Evolutionary conservation across 169 alveolate species (phyloP).

Genomic region (Babesia sp.): DNA sequence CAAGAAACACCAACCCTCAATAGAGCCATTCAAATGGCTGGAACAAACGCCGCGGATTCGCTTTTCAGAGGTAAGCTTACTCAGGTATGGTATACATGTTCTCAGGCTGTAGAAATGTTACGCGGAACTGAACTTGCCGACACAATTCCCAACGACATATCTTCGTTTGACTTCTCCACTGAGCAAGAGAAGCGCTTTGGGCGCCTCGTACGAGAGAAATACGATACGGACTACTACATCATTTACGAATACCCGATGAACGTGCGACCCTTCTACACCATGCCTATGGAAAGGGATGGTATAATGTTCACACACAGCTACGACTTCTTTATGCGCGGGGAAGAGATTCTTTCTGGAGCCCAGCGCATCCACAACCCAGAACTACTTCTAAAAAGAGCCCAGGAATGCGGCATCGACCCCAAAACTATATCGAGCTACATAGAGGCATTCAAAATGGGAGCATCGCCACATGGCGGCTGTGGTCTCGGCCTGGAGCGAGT

Average conservation of each 20-base stretch:
- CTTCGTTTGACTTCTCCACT: conserved; percentile 88
- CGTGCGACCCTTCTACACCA: conserved; percentile 98
- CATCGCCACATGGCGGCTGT: conserved; percentile 99
- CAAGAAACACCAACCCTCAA: conserved; percentile 42
- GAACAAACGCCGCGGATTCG: conserved; percentile 54
- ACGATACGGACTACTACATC: conserved; percentile 96
- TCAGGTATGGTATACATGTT: not conserved
- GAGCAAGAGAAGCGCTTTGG: conserved; percentile 95
- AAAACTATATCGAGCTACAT: conserved; percentile 89
- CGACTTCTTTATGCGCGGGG: conserved; percentile 99
- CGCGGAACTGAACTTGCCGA: conserved; percentile 63
- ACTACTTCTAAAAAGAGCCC: conserved; percentile 80
- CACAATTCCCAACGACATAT: conserved; percentile 80
- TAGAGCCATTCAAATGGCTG: conserved; percentile 47
- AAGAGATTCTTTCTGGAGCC: conserved; percentile 99
- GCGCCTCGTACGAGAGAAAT: conserved; percentile 90
- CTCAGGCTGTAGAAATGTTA: conserved; percentile 77
- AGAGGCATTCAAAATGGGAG: conserved; percentile 95
- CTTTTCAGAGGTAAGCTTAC: conserved; percentile 44
- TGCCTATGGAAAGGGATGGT: conserved; percentile 88
- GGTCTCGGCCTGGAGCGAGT: conserved; percentile 99
- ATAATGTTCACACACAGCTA: conserved; percentile 87
- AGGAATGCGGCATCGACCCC: conserved; percentile 84
- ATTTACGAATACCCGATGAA: conserved; percentile 94
- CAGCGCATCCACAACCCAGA: conserved; percentile 98